Evolutionary conservation across 2,329 filamentous ascomycete genomes (phyloP).

Genomic region (Salinomyces thailandicus): DNA sequence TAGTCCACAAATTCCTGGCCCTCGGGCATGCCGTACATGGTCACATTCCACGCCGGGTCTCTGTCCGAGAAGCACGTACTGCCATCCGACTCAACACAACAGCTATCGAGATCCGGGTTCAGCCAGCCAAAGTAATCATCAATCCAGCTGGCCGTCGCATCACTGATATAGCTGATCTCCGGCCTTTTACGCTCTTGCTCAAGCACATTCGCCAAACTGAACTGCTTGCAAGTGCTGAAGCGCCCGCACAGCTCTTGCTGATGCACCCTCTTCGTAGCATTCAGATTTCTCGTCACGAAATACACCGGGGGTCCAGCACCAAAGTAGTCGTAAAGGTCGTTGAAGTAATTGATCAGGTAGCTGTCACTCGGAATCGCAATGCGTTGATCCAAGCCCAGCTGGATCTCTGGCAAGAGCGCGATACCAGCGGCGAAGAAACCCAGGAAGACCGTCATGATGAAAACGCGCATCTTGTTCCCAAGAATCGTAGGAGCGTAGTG

Average conservation of each 20-base stretch:
- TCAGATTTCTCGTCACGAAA: constrained; percentile 77
- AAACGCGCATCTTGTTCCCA: constrained; percentile 66
- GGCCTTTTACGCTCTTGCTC: constrained; percentile 90
- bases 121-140: constrained; percentile 96
- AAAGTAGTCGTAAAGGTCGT: constrained; percentile 88
- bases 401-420: constrained; percentile 70
- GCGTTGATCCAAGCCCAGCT: constrained; percentile 85
- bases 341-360: constrained; percentile 92
- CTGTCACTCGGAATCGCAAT: constrained; percentile 90
- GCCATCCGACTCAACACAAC: constrained; percentile 56
- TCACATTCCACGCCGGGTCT: constrained; percentile 77
- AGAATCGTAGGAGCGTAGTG: constrained; percentile 75
- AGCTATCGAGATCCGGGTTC: constrained; percentile 69
- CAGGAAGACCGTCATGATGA: constrained; percentile 69
- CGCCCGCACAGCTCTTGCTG: constrained; percentile 85
- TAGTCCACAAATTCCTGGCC: constrained; percentile 85
- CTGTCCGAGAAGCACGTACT: constrained; percentile 66
- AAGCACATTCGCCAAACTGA: constrained; percentile 78
- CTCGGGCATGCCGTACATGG: constrained; percentile 82
- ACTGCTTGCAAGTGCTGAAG: constrained; percentile 76
- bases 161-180: constrained; percentile 75
- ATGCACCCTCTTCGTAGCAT: constrained; percentile 61
- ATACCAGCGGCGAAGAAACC: constrained; percentile 78
- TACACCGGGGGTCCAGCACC: constrained; percentile 89
- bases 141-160: constrained; percentile 87